These are phyloP conservation scores for Aphanomyces stellatus DNA, from an alignment of 352 stramenopile genomes.

Conservation along the genomic window DNA sequence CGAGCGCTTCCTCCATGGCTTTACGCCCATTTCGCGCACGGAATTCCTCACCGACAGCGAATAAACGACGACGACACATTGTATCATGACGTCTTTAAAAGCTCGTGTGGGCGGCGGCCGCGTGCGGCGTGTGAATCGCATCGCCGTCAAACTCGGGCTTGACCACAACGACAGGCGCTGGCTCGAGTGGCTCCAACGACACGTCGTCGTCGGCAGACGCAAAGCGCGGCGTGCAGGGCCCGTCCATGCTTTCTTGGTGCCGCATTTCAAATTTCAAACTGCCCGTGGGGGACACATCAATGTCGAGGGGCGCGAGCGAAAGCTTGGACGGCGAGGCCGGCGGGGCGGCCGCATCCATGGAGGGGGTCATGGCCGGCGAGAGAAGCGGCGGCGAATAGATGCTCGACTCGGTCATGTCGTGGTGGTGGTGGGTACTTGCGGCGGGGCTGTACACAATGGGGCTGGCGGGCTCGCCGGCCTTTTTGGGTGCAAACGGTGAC, in stretches of 20 bases:
- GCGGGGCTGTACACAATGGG: conserved; percentile 48
- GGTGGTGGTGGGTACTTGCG: conserved; percentile 50
- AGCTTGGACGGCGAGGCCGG: not conserved
- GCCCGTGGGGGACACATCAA: not conserved
- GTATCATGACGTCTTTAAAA: not conserved
- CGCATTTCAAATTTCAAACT: not conserved
- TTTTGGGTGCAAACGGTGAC: conserved; percentile 55
- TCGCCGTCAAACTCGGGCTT: no score
- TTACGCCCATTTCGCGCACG: conserved; percentile 13
- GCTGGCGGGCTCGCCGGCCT: conserved; percentile 28
- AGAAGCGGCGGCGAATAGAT: conserved; percentile 21
- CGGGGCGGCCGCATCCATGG: no score
- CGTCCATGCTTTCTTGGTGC: conserved; percentile 11
- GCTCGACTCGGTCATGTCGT: conserved; percentile 35
- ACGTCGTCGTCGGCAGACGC: not conserved
- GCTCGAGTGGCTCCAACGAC: not conserved
- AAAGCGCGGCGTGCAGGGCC: conserved; percentile 9
- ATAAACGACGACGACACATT: not conserved
- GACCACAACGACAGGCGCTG: not conserved
- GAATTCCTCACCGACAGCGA: not conserved
- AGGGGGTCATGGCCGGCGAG: not conserved
- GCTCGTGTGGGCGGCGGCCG: not conserved
- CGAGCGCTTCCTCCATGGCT: not conserved
- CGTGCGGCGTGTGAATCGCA: not conserved
- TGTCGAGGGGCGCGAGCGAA: not conserved